Evolutionary conservation across 2,329 filamentous ascomycete genomes (phyloP), one percentile per base, ranked within the genome.

Genomic region (Trichoderma aggressivum): DNA sequence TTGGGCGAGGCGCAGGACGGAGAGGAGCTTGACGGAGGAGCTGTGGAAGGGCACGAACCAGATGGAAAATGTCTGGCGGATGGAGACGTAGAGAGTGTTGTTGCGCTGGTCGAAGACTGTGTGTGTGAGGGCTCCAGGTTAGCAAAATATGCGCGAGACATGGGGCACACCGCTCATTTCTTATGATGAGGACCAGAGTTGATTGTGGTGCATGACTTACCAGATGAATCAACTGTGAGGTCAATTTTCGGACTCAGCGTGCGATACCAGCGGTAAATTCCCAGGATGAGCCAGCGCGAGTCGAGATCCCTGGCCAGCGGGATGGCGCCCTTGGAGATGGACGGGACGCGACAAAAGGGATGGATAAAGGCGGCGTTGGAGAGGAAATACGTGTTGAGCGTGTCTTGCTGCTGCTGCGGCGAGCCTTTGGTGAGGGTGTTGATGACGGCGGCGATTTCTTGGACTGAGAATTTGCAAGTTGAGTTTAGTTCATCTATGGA

Each of bases 241-340:
- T 90, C 85, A 74, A 96, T 92, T 21, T 85, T 83, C 0, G 94
- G 94, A 73, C 90, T 93, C 78, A 97, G 84, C 74, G 95, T 91
- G 77, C 94, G 93, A 81, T 97, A 95, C 92, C 92, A 94, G 53
- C 89, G 88, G 77, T 93, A 97, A 70, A 97, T 90, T 75, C 86
- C 85, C 61, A 87, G 82, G 21, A 97, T 85, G 7, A 92, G 78
- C 81, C 86, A 89, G 56, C 92, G 86, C 11, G 92, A 94, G 73
- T 90, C 88, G 28, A 88, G 70, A 1, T 76, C 75, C 8, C 81
- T 79, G 0, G 83, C 74, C 3, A 85, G 75, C 1, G 84, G 86
- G 1, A 87, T 63, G 2, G 77, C 71, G 34, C 81, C 74, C 21
- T 83, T 78, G 4, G 79, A 77, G 74, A 89, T 87, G 7, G 84